A percentile compares a stretch with the other conserved stretches of the same genome.
phyloP scores from a whole-genome alignment of 805 yeast genomes.

The Lipomyces kockii region DNA sequence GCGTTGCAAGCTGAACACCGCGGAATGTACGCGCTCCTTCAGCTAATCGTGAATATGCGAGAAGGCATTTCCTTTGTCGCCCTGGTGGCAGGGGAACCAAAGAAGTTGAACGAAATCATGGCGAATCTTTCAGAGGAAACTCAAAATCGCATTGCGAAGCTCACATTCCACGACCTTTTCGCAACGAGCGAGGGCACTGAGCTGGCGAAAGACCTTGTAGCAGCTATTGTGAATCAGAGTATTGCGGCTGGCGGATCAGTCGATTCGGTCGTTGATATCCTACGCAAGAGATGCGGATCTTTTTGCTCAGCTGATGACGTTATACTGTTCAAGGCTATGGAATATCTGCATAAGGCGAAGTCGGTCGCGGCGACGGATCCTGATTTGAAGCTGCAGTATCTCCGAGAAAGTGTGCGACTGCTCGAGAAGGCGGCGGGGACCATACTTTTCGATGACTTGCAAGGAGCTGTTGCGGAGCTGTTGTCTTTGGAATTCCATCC shows the following conservation, averaged over 20 bases:
- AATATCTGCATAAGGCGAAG: slow-evolving; percentile 84
- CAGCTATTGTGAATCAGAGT: slow-evolving; percentile 85
- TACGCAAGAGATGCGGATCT: slow-evolving; percentile 92
- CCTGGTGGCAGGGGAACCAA: slow-evolving; percentile 66
- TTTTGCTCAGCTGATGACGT: slow-evolving; percentile 95
- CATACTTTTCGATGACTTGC: slow-evolving; percentile 75
- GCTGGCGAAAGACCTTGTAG: slow-evolving; percentile 80
- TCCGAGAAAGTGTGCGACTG: slow-evolving; percentile 73
- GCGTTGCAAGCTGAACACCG: slow-evolving; percentile 81
- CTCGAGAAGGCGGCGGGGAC: slow-evolving; percentile 81
- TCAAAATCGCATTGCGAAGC: slow-evolving; percentile 66
- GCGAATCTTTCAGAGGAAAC: slow-evolving; percentile 68
- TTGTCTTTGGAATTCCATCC: slow-evolving; percentile 75
- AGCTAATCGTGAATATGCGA: slow-evolving; percentile 74
- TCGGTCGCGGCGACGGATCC: slow-evolving; percentile 68
- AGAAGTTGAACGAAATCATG: slow-evolving; percentile 57
- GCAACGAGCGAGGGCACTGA: slow-evolving; percentile 67
- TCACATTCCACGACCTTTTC: slow-evolving; percentile 77
- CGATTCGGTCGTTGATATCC: slow-evolving; percentile 81
- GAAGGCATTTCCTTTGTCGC: slow-evolving; percentile 91
- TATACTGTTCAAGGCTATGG: slow-evolving; percentile 89
- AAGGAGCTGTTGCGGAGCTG: slow-evolving; percentile 80
- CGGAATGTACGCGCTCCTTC: slow-evolving; percentile 77
- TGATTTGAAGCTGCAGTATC: slow-evolving; percentile 67
- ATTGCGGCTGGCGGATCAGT: slow-evolving; percentile 92